Base-by-base conservation (phyloP, 495 filamentous ascomycete species). In the Hyaloscypha finlandica region DNA sequence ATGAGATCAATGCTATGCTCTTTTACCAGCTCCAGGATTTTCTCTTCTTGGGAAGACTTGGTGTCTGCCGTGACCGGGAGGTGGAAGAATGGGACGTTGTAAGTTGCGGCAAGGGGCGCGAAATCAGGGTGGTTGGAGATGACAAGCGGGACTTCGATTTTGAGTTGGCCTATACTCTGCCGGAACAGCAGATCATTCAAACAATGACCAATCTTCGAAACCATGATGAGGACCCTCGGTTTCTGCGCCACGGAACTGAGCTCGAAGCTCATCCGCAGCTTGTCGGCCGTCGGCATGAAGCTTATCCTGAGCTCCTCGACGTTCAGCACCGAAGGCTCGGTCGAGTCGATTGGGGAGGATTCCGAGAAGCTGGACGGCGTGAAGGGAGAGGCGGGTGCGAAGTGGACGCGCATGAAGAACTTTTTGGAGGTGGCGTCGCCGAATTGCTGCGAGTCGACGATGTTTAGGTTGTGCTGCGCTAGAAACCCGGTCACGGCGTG, bases 371-470 rank as follows among this genome's bases (percentile, higher is more conserved):
- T 8, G 35, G 35, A 37, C 0, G 35, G 8, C 8, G 35, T 37
- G 42, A 12, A 14, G 42, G 42, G 9, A 5, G 71, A 68, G 14
- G 76, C 81, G 35, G 84, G 81, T 11, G 82, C 84, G 68, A 92
- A 92, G 73, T 89, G 89, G 67, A 90, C 85, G 73, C 90, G 83
- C 90, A 92, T 91, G 79, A 92, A 92, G 81, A 92, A 92, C 42
- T 82, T 86, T 73, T 86, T 72, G 8, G 84, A 87, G 57, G 78
- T 81, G 48, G 84, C 82, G 72, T 91, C 89, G 12, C 87, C 87
- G 79, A 88, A 92, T 75, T 92, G 90, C 73, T 88, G 88, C 57
- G 89, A 84, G 75, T 92, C 88, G 64, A 91, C 75, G 74, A 92
- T 91, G 76, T 89, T 92, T 76, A 90, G 81, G 74, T 83, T 81